Evolutionary conservation across 768 basidiomycete species (phyloP).

Genomic region (Pilatotrama ljubarskyi): DNA sequence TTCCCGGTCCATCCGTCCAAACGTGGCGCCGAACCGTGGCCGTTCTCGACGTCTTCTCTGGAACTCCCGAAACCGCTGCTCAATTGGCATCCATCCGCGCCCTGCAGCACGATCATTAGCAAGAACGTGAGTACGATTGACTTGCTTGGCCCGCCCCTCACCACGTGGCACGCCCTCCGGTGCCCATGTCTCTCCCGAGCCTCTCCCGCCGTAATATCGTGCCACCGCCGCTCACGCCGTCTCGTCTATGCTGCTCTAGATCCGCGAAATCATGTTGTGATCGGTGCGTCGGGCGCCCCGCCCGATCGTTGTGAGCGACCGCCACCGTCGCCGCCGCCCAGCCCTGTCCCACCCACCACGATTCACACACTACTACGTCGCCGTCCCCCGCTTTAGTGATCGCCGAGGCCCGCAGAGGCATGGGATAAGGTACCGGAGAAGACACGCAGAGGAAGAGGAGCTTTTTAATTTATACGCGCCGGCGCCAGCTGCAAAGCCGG

Average conservation of each 20-base stretch:
- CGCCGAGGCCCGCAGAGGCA: not conserved
- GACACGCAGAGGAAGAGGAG: not conserved
- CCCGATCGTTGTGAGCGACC: not conserved
- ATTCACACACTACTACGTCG: not conserved
- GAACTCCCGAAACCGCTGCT: not conserved
- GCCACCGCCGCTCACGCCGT: not conserved
- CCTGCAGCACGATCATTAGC: constrained; percentile 61
- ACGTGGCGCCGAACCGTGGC: not conserved
- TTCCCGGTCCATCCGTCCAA: not conserved
- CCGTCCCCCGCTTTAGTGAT: not conserved
- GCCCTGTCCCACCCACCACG: not conserved
- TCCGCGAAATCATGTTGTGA: constrained; percentile 53
- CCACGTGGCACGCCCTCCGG: not conserved
- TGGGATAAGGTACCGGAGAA: not conserved
- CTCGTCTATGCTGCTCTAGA: constrained; percentile 34
- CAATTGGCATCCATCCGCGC: constrained; percentile 1
- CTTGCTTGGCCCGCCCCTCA: constrained; percentile 4
- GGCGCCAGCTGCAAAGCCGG: not conserved
- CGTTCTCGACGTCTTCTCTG: constrained; percentile 3
- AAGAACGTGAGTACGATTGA: constrained; percentile 57
- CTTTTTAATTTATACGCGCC: constrained; percentile 8
- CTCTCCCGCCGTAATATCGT: constrained; percentile 6
- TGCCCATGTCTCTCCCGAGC: not conserved
- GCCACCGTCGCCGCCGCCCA: not conserved
- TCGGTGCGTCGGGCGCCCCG: not conserved